A percentile compares a stretch with the other conserved stretches of the same genome.
These are phyloP conservation scores for Botrytis galanthina DNA, from an alignment of 2,329 filamentous ascomycete species.

Conservation along the genomic window DNA sequence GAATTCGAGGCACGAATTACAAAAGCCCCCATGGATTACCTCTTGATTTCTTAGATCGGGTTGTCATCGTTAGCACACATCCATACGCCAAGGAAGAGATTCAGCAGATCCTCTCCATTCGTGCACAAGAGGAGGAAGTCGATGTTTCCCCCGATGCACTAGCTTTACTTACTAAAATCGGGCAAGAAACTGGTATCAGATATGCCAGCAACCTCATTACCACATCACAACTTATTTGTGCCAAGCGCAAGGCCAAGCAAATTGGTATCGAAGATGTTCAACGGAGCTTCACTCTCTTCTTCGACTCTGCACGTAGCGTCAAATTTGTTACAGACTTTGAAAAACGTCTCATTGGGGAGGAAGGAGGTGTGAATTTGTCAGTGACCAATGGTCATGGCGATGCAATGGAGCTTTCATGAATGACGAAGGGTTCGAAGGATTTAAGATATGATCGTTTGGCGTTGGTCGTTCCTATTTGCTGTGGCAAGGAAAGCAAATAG, in stretches of 20 bases:
- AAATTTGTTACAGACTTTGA: slow-evolving; percentile 89
- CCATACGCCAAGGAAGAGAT: slow-evolving; percentile 81
- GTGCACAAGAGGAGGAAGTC: slow-evolving; percentile 93
- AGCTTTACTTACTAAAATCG: slow-evolving; percentile 92
- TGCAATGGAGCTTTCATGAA: slow-evolving; percentile 57
- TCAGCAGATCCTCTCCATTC: slow-evolving; percentile 85
- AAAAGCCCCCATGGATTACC: slow-evolving; percentile 90
- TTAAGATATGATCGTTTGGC: slow-evolving; percentile 3
- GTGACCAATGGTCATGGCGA: slow-evolving; percentile 58
- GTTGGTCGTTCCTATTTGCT: slow-evolving; percentile 17
- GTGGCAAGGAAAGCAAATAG: slow-evolving; percentile 7
- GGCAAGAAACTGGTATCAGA: slow-evolving; percentile 83
- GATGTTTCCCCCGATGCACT: slow-evolving; percentile 87
- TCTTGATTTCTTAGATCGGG: slow-evolving; percentile 91
- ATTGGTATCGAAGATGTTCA: slow-evolving; percentile 87
- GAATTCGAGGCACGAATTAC: slow-evolving; percentile 92
- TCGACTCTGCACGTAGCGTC: slow-evolving; percentile 82
- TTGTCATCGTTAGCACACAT: slow-evolving; percentile 94
- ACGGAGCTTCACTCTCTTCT: slow-evolving; percentile 91
- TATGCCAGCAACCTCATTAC: slow-evolving; percentile 99
- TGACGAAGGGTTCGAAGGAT: slow-evolving; percentile 6
- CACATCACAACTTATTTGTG: slow-evolving; percentile 81
- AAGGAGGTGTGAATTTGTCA: slow-evolving; percentile 73
- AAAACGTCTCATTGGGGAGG: slow-evolving; percentile 86
- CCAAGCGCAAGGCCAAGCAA: slow-evolving; percentile 81